Evolutionary conservation across 192 early-diverging fungal species (phyloP).

Genomic region (Kickxella alabastrina): DNA sequence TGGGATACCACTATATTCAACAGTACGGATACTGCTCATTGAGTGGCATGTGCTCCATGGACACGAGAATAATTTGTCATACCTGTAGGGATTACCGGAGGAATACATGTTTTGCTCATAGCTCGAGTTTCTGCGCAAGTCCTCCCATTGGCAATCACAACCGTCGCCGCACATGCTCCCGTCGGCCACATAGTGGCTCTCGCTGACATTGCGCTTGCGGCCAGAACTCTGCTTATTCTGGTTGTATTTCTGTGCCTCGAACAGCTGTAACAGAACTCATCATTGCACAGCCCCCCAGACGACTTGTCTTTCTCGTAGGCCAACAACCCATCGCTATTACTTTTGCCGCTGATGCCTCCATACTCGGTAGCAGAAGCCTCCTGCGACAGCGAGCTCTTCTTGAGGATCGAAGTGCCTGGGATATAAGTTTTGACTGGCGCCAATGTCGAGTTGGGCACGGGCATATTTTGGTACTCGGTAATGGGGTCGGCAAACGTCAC

Average conservation of each 20-base stretch:
- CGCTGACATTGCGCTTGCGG: no score
- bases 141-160: no score
- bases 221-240: no score
- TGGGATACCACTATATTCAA: background rate
- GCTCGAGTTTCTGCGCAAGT: no score
- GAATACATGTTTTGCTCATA: no score
- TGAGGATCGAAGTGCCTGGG: background rate
- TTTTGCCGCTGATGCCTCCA: background rate
- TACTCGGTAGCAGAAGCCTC: background rate
- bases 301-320: background rate
- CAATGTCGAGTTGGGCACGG: constrained; percentile 4
- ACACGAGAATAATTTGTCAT: constrained; percentile 30
- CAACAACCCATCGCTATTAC: background rate
- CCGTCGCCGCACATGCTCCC: no score
- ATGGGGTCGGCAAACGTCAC: constrained; percentile 45
- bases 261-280: background rate
- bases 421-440: constrained; percentile 4
- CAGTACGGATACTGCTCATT: constrained; percentile 5
- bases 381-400: background rate
- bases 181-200: background rate
- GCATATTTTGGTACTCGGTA: constrained; percentile 12
- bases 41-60: constrained; percentile 32
- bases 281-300: background rate
- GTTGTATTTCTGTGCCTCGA: no score
- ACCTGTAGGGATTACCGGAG: constrained; percentile 6